phyloP scores from a whole-genome alignment of 495 filamentous ascomycete genomes.

The Neurospora hispaniola region DNA sequence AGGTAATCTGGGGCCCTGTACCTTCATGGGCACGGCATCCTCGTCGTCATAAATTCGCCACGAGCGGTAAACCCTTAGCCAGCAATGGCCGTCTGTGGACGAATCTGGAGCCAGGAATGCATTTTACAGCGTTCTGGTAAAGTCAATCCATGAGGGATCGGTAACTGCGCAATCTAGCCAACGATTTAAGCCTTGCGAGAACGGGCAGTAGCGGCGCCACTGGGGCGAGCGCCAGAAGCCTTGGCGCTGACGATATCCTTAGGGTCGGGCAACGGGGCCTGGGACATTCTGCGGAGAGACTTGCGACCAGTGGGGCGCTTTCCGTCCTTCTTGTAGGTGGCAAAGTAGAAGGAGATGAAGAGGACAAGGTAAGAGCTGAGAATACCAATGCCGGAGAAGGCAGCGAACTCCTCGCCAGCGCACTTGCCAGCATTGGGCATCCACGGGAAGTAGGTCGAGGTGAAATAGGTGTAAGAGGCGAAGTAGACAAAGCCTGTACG shows the following conservation, averaged over 20 bases:
- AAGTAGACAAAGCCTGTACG: slow-evolving; percentile 78
- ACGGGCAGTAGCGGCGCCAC: slow-evolving; percentile 20
- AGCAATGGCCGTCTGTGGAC: neutral
- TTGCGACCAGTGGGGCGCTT: slow-evolving; percentile 51
- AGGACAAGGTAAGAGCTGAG: slow-evolving; percentile 89
- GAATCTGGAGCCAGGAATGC: neutral
- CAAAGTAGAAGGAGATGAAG: slow-evolving; percentile 98
- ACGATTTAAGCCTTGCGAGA: slow-evolving; percentile 49
- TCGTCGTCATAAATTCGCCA: neutral
- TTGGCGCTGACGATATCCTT: slow-evolving; percentile 28
- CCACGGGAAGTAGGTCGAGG: slow-evolving; percentile 79
- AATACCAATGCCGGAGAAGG: slow-evolving; percentile 85
- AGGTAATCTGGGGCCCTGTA: neutral
- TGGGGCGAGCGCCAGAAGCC: slow-evolving; percentile 2
- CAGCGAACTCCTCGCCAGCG: slow-evolving; percentile 95
- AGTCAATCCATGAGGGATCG: neutral
- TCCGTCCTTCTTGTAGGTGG: slow-evolving; percentile 84
- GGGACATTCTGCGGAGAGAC: slow-evolving; percentile 41
- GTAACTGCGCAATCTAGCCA: neutral
- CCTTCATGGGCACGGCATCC: neutral
- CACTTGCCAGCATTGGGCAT: slow-evolving; percentile 76
- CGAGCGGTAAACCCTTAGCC: neutral
- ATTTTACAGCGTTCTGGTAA: neutral
- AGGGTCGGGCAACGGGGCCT: slow-evolving; percentile 42
- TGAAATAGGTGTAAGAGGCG: slow-evolving; percentile 91